Conservation (phyloP, 441 rosid species). For the Populus tomentosa region DNA sequence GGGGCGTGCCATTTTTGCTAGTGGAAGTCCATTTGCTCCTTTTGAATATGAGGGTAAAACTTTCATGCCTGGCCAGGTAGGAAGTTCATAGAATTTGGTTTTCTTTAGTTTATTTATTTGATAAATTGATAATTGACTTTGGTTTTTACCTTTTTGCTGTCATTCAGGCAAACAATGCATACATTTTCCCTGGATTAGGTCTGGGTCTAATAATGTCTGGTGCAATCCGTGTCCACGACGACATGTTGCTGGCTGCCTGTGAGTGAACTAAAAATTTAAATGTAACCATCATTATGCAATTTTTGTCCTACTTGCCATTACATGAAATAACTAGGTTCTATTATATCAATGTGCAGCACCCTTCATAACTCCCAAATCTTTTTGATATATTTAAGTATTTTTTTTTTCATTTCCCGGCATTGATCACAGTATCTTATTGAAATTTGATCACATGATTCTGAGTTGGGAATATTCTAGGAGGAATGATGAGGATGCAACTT, state of each 20-base stretch:
- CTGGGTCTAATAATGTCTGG: constrained; percentile 89
- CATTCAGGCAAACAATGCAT: constrained; percentile 77
- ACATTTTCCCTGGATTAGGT: constrained; percentile 88
- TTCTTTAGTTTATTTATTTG: neutral
- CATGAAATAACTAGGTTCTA: neutral
- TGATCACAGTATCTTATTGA: neutral
- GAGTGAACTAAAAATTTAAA: constrained; percentile 15
- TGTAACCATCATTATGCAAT: neutral
- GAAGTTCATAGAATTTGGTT: neutral
- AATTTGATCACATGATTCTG: neutral
- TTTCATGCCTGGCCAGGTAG: constrained; percentile 72
- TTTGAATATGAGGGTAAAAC: constrained; percentile 58
- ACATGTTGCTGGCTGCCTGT: constrained; percentile 84
- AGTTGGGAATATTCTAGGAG: neutral
- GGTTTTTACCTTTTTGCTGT: constrained; percentile 2
- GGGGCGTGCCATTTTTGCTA: constrained; percentile 87
- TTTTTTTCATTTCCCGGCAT: too few species aligned
- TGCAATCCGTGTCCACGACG: constrained; percentile 84
- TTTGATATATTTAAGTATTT: too few species aligned
- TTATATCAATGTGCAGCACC: too few species aligned
- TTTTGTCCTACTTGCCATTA: neutral
- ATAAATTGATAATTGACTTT: neutral
- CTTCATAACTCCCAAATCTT: too few species aligned
- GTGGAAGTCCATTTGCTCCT: constrained; percentile 80
- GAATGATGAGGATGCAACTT: neutral